Evolutionary conservation across 768 basidiomycete genomes (phyloP), one percentile per base, ranked within the genome.

Genomic region (Hericium alpestre): DNA sequence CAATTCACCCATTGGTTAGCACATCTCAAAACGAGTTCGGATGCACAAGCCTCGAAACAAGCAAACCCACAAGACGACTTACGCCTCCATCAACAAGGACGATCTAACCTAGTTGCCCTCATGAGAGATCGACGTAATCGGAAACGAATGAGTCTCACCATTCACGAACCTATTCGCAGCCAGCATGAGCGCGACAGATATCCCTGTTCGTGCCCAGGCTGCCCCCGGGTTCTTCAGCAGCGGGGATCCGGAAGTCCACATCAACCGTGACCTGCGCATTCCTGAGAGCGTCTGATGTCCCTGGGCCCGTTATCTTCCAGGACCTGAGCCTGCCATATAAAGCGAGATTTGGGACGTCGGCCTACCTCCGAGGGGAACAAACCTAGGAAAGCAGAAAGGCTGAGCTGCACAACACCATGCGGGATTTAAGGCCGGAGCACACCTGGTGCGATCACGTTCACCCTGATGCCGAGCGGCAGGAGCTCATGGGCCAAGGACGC

Each of bases 401-500:
- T 43, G 10, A 43, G 13, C 13, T 20, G 20, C 6, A 27, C 6
- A 27, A 6, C 2, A 2, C 25, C 25, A 27, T 6, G 25, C 2
- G 3, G 25, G 25, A 27, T 2, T 3, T 6, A 27, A 27, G 6
- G 3, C 25, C 2, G 3, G 25, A 27, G 6, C 25, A 27, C 15
- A 43, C 41, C 75, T 0, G 78, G 77, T 1, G 77, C 76, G 51
- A 79, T 79, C 18, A 75, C 75, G 59, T 79, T 78, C 4, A 78
- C 78, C 15, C 76, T 66, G 47, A 79, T 73, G 2, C 76, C 76
- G 20, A 78, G 69, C 3, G 76, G 75, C 9, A 79, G 64, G 3
- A 79, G 68, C 60, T 78, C 77, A 60, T 77, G 75, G 4, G 78
- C 78, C 40, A 79, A 70, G 2, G 74, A 70, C 9, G 71, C 62